phyloP scores from a whole-genome alignment of 2,329 filamentous ascomycete genomes.

The Penicillium corylophilum region DNA sequence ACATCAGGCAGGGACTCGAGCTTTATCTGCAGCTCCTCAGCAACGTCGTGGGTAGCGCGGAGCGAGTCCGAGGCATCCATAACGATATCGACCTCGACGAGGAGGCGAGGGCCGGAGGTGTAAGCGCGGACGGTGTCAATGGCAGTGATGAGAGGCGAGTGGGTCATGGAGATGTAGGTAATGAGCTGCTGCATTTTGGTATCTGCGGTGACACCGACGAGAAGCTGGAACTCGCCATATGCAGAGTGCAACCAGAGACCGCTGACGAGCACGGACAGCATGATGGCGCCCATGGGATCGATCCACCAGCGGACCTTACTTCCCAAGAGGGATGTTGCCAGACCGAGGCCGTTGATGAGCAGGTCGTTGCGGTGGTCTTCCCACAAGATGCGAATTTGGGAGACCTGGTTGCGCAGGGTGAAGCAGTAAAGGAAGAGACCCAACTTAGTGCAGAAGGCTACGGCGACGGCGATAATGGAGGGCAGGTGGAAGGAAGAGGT shows the following conservation, averaged over 20 bases:
- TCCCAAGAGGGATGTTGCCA: slow-evolving; percentile 87
- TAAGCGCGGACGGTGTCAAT: slow-evolving; percentile 96
- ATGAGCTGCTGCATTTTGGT: slow-evolving; percentile 88
- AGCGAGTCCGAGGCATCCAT: slow-evolving; percentile 77
- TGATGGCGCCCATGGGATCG: slow-evolving; percentile 85
- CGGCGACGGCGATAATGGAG: slow-evolving; percentile 77
- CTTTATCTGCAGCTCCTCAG: slow-evolving; percentile 91
- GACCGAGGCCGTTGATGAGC: slow-evolving; percentile 92
- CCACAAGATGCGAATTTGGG: slow-evolving; percentile 88
- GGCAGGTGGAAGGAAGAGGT: slow-evolving; percentile 73
- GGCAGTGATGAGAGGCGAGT: slow-evolving; percentile 74
- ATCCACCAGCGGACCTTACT: slow-evolving; percentile 91
- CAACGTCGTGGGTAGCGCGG: slow-evolving; percentile 82
- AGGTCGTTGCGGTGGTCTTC: slow-evolving; percentile 96
- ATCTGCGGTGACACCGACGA: slow-evolving; percentile 85
- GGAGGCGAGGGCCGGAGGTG: slow-evolving; percentile 81
- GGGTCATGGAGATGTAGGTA: slow-evolving; percentile 91
- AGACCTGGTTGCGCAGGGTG: slow-evolving; percentile 85
- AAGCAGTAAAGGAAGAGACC: slow-evolving; percentile 87
- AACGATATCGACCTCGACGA: slow-evolving; percentile 94
- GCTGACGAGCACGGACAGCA: slow-evolving; percentile 76
- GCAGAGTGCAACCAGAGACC: slow-evolving; percentile 81
- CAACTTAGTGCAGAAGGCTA: slow-evolving; percentile 85
- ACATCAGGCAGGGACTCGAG: slow-evolving; percentile 88
- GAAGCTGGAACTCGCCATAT: slow-evolving; percentile 82